Base-by-base conservation (phyloP, 768 basidiomycete species). In the Trametes gibbosa region DNA sequence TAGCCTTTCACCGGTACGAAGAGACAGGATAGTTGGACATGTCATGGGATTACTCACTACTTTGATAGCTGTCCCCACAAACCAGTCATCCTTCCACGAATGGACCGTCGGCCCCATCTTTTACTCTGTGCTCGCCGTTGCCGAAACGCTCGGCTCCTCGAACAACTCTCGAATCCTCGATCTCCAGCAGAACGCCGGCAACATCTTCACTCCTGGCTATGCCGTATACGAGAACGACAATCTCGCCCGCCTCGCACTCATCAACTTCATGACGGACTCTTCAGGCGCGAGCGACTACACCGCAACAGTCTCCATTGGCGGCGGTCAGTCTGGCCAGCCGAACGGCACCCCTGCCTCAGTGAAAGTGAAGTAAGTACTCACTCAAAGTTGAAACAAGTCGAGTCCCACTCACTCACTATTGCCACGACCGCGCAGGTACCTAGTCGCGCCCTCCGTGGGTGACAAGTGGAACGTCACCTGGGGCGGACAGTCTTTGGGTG, bases 401-500 rank as follows among this genome's bases (percentile, higher is more conserved):
- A 47, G 25, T 6, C n/a, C n/a, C 12, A 12, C 12, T 7, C 12
- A 47, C 46, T 47, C 4, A 47, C 46, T 4, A 16, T n/a, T n/a
- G n/a, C n/a, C n/a, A 14, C 8, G n/a, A 41, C 10, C n/a, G 7
- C 5, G 12, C 53, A 70, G 72, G 61, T 77, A 72, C 53, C 66
- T 75, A 24, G 50, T 48, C 10, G 77, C 81, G 16, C 65, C 74
- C 2, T 72, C 71, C 13, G 75, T 78, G 0, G 64, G 74, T 5
- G 75, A 77, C 63, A 76, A 80, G 62, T 66, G 65, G 58, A 75
- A 79, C 62, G 77, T 81, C 63, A 78, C 75, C 13, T 82, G 80
- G 80, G 80, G 78, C 0, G 75, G 75, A 10, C 80, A 86, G 81
- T 87, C 86, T 1, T 81, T 84, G 41, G 86, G 85, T 14, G 78